Conservation (phyloP, 768 basidiomycete species). For the Phanerodontia chrysosporium region DNA sequence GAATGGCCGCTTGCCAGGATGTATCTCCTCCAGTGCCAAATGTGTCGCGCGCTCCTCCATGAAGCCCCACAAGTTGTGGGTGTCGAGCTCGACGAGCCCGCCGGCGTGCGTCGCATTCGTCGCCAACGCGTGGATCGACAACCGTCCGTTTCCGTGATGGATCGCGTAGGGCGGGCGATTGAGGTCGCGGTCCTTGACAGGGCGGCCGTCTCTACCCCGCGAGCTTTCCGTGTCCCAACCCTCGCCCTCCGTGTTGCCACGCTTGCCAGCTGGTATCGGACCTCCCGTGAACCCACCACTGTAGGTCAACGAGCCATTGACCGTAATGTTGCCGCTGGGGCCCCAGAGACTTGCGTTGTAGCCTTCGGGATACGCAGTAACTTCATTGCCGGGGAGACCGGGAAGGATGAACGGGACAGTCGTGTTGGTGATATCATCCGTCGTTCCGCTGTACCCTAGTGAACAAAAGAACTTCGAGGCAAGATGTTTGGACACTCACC, state of each 20-base stretch:
- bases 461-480: neutral
- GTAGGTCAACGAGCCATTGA: constrained; percentile 61
- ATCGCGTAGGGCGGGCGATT: constrained; percentile 64
- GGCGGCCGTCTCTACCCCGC: constrained; percentile 27
- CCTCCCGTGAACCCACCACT: constrained; percentile 8
- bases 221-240: neutral
- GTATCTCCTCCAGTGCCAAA: constrained; percentile 48
- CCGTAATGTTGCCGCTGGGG: constrained; percentile 69
- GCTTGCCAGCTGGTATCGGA: neutral
- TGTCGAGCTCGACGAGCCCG: constrained; percentile 60
- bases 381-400: constrained; percentile 46
- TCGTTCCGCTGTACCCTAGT: constrained; percentile 42
- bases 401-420: constrained; percentile 53
- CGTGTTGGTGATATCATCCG: constrained; percentile 51
- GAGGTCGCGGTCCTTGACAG: constrained; percentile 31
- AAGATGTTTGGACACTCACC: constrained; percentile 29
- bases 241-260: neutral
- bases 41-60: constrained; percentile 69
- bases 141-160: constrained; percentile 59
- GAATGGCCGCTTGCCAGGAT: constrained; percentile 63
- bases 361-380: constrained; percentile 69
- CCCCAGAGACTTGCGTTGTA: constrained; percentile 48
- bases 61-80: constrained; percentile 67
- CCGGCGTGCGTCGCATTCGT: constrained; percentile 68
- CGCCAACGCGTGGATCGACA: constrained; percentile 53